Percentiles rank a stretch among this genome's conserved stretches.
Conservation (phyloP, 768 basidiomycete genomes). For the Lentinula sp. region DNA sequence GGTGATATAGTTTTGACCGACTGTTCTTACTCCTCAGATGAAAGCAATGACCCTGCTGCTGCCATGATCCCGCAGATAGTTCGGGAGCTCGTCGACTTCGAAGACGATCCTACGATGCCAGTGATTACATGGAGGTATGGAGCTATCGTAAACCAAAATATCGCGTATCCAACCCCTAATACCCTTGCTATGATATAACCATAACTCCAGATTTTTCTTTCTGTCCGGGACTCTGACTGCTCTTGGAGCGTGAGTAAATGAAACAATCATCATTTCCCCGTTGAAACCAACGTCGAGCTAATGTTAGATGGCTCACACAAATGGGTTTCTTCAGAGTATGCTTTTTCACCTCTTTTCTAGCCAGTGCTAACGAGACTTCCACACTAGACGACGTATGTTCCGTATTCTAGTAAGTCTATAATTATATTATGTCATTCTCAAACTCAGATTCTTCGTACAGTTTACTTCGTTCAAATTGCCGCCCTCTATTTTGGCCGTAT, state of each 20-base stretch:
- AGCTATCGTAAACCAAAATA: neutral
- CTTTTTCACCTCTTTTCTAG: neutral
- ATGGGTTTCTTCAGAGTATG: conserved; percentile 19
- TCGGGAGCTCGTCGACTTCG: conserved; percentile 17
- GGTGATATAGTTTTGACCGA: neutral
- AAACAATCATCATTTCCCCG: neutral
- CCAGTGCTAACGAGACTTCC: neutral
- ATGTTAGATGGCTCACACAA: conserved; percentile 15
- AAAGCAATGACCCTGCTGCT: conserved; percentile 18
- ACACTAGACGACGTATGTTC: conserved; percentile 18
- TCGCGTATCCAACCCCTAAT: neutral
- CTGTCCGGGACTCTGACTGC: conserved; percentile 17
- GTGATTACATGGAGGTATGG: conserved; percentile 19
- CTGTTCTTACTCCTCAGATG: conserved; percentile 4
- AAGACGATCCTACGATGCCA: conserved; percentile 16
- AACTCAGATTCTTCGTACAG: neutral
- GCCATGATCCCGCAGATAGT: conserved; percentile 16
- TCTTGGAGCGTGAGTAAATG: conserved; percentile 13
- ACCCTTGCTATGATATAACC: neutral
- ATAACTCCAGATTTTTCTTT: conserved; percentile 13
- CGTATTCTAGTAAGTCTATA: conserved; percentile 15
- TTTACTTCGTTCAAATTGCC: conserved; percentile 20
- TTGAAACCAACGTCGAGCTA: neutral
- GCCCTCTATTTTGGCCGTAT: conserved; percentile 15
- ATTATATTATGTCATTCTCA: neutral